These are phyloP conservation scores for Aspergillus sparsus DNA, from an alignment of 495 filamentous ascomycete genomes.

Conservation along the genomic window DNA sequence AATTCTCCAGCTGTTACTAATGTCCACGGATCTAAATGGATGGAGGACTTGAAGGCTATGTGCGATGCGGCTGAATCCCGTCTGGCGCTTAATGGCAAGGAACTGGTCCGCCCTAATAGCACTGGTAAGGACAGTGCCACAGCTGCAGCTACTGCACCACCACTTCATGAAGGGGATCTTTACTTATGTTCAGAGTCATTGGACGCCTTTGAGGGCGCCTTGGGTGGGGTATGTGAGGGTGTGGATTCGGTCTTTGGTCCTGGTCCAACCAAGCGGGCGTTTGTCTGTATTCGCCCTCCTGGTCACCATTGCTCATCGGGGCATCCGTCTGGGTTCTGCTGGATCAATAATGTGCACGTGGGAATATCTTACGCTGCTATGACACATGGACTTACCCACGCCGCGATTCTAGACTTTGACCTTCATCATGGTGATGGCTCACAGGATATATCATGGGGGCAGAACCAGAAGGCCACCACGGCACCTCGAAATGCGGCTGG, in stretches of 20 bases:
- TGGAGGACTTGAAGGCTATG: slow-evolving; percentile 86
- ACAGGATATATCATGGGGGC: slow-evolving; percentile 86
- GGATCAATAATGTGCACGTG: slow-evolving; percentile 97
- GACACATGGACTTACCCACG: slow-evolving; percentile 83
- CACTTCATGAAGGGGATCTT: slow-evolving; percentile 79
- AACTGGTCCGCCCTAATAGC: slow-evolving; percentile 64
- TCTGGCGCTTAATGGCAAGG: slow-evolving; percentile 70
- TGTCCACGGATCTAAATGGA: slow-evolving; percentile 85
- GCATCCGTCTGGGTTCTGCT: slow-evolving; percentile 93
- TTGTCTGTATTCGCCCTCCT: slow-evolving; percentile 81
- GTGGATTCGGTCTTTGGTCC: slow-evolving; percentile 82
- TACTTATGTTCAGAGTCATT: slow-evolving; percentile 86
- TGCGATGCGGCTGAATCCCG: slow-evolving; percentile 75
- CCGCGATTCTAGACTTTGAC: slow-evolving; percentile 96
- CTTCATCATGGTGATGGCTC: slow-evolving; percentile 96
- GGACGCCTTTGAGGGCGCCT: slow-evolving; percentile 82
- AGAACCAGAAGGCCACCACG: slow-evolving; percentile 63
- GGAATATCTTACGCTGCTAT: slow-evolving; percentile 87
- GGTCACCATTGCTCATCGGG: slow-evolving; percentile 92
- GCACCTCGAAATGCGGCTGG: slow-evolving; percentile 64
- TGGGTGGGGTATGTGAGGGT: slow-evolving; percentile 88
- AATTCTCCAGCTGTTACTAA: slow-evolving; percentile 71
- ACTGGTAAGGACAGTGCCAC: slow-evolving; percentile 39
- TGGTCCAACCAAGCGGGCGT: slow-evolving; percentile 61
- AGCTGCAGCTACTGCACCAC: slow-evolving; percentile 37